phyloP scores from a whole-genome alignment of 306 rosid species.

The Vigna nakashimae region DNA sequence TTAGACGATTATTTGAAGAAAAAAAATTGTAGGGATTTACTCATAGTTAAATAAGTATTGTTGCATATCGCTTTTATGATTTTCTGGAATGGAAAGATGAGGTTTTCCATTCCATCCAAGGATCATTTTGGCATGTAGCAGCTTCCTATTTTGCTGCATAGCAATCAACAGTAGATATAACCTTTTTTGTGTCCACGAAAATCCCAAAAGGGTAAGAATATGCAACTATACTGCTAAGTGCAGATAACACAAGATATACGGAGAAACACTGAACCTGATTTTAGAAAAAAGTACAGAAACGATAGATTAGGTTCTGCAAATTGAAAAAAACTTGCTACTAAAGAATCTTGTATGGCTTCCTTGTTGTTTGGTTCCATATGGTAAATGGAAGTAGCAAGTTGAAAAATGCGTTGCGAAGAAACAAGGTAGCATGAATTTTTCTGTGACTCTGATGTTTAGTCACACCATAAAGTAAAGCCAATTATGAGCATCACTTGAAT shows the following conservation, averaged over 20 bases:
- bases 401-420: background rate
- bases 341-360: background rate
- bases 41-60: no score
- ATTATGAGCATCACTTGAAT: background rate
- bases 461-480: background rate
- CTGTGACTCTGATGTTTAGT: background rate
- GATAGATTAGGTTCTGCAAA: background rate
- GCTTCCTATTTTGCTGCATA: background rate
- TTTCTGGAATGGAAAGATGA: background rate
- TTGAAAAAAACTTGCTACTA: background rate
- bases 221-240: background rate
- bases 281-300: background rate
- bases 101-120: background rate
- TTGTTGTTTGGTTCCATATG: background rate
- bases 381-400: slow-evolving; percentile 1
- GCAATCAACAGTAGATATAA: background rate
- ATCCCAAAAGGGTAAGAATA: background rate
- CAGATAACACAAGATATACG: background rate
- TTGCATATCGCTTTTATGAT: slow-evolving; percentile 1
- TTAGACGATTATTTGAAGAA: background rate
- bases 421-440: background rate
- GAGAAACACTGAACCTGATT: background rate
- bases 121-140: background rate
- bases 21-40: background rate
- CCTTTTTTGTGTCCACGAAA: background rate